A percentile compares a stretch with the other conserved stretches of the same genome.
Conservation (phyloP, 345 rosid genomes). For the Pistacia integerrima region DNA sequence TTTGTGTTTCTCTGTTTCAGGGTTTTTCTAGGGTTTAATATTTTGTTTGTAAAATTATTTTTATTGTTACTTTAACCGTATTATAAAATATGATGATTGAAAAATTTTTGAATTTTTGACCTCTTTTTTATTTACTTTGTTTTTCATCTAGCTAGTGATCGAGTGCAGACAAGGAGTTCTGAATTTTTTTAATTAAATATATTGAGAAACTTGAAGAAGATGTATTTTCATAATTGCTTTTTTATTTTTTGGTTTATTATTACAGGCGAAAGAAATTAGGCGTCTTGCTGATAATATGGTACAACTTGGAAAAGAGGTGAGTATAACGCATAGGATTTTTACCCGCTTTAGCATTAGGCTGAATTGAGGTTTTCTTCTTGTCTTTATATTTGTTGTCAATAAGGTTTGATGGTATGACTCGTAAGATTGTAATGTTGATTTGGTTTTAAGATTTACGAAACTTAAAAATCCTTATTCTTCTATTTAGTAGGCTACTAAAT, state of each 20-base stretch:
- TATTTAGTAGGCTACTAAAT: not conserved
- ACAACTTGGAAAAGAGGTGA: constrained; percentile 90
- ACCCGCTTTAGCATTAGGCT: not conserved
- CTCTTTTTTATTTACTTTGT: not conserved
- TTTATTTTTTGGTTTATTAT: not conserved
- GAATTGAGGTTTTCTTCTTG: too few relatives aligned
- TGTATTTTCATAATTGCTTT: not conserved
- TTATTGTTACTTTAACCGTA: not conserved
- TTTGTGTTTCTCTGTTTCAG: constrained; percentile 1
- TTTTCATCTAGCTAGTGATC: not conserved
- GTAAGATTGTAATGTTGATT: not conserved
- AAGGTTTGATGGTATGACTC: not conserved
- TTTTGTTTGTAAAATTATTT: not conserved
- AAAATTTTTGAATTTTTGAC: not conserved
- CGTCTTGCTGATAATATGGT: constrained; percentile 93
- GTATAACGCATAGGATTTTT: not conserved
- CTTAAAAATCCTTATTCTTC: not conserved
- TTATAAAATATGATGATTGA: not conserved
- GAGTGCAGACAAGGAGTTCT: not conserved
- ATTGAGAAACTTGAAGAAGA: too few relatives aligned
- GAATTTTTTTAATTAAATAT: not conserved
- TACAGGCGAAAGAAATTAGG: constrained; percentile 87
- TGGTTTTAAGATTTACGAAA: not conserved
- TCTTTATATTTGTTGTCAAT: not conserved
- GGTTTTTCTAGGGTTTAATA: constrained; percentile 32